Percentiles rank a stretch among this genome's conserved stretches.
Evolutionary conservation across 257 asterid species (phyloP).

Genomic region (Capsicum pubescens): DNA sequence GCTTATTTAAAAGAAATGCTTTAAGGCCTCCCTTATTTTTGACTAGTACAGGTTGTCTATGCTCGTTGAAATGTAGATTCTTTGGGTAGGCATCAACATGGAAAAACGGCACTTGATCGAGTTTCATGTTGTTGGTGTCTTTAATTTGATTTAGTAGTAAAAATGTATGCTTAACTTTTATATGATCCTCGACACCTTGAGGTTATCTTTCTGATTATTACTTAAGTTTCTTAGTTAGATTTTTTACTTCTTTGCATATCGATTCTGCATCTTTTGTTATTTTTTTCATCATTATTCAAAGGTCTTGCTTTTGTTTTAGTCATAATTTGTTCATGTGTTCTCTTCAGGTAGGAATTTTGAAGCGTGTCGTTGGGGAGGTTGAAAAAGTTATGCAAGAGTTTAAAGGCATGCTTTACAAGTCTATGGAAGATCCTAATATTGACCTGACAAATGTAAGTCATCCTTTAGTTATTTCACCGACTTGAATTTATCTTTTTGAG

Average conservation of each 20-base stretch:
- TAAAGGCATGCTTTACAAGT: constrained; percentile 89
- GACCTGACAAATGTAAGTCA: constrained; percentile 83
- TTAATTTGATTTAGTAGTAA: no score
- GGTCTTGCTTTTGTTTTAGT: constrained; percentile 22
- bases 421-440: constrained; percentile 95
- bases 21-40: neutral
- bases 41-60: no score
- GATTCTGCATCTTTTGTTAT: neutral
- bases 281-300: constrained; percentile 15
- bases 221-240: neutral
- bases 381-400: constrained; percentile 95
- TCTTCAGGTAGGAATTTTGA: constrained; percentile 89
- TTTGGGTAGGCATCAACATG: no score
- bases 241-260: constrained; percentile 17
- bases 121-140: no score
- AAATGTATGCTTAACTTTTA: no score
- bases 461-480: neutral
- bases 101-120: no score
- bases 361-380: constrained; percentile 94
- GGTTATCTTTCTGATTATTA: constrained; percentile 8
- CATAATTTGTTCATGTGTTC: constrained; percentile 1
- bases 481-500: constrained; percentile 8
- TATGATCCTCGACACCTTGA: constrained; percentile 14
- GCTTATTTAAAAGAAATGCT: neutral
- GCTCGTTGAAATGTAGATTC: no score